These are phyloP conservation scores for Isabelozyma heimii DNA, from an alignment of 805 yeast genomes.

Conservation along the genomic window DNA sequence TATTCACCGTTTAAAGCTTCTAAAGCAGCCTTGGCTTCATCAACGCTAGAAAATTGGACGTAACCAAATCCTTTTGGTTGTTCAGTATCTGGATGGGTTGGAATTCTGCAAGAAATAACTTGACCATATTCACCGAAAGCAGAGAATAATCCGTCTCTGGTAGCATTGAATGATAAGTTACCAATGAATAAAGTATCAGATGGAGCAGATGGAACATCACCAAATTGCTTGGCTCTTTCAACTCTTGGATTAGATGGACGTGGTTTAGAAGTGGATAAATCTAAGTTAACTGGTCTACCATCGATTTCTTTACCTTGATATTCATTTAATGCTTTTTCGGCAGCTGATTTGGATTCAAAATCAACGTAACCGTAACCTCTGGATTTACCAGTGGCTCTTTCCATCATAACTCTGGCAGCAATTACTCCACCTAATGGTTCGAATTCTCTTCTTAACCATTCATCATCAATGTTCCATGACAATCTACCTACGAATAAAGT, in stretches of 20 bases:
- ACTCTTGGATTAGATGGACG: constrained; percentile 51
- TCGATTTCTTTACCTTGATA: constrained; percentile 94
- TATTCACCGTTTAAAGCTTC: constrained; percentile 85
- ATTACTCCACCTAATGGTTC: constrained; percentile 77
- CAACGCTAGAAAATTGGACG: constrained; percentile 84
- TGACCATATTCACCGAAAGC: constrained; percentile 76
- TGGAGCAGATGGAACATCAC: constrained; percentile 89
- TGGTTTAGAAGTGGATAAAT: constrained; percentile 85
- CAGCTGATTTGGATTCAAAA: constrained; percentile 71
- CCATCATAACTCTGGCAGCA: constrained; percentile 90
- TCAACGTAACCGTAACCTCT: constrained; percentile 98
- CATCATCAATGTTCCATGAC: constrained; percentile 96
- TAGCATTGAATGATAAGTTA: constrained; percentile 88
- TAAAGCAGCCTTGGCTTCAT: constrained; percentile 86
- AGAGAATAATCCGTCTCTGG: constrained; percentile 73
- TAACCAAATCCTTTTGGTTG: constrained; percentile 99
- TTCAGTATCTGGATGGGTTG: constrained; percentile 98
- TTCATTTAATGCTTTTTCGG: constrained; percentile 81
- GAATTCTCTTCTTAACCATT: constrained; percentile 86
- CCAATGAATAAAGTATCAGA: constrained; percentile 96
- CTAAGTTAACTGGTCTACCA: constrained; percentile 94
- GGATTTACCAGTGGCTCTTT: constrained; percentile 87
- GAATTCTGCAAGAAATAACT: constrained; percentile 87
- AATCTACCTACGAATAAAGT: constrained; percentile 95
- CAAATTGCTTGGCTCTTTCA: constrained; percentile 85